Conservation (phyloP, 2,329 filamentous ascomycete species). For the Immersiporthe knoxdaviesiana region DNA sequence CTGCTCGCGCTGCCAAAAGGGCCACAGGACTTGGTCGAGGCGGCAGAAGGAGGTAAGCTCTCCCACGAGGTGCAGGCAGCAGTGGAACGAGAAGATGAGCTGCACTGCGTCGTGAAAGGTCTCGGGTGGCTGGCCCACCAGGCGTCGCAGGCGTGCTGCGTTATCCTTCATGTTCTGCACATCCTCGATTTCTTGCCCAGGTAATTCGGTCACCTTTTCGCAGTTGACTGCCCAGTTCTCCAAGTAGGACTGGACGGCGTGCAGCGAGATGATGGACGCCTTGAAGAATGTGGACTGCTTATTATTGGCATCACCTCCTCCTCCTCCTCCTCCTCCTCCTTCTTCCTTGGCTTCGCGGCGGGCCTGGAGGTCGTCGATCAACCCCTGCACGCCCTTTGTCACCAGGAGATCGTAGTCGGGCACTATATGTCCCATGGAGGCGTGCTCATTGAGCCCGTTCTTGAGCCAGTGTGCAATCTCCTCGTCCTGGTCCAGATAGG, state of each 20-base stretch:
- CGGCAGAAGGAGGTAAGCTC: conserved; percentile 24
- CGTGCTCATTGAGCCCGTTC: conserved; percentile 15
- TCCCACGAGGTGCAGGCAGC: conserved; percentile 25
- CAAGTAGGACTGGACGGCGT: conserved; percentile 7
- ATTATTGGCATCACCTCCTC: too few species aligned
- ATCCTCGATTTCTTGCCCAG: not conserved
- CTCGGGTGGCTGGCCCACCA: conserved; percentile 13
- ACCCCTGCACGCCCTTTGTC: conserved; percentile 2
- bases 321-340: too few species aligned
- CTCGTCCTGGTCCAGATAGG: conserved; percentile 22
- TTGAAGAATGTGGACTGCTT: not conserved
- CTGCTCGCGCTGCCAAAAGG: conserved; percentile 11
- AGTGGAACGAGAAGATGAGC: conserved; percentile 25
- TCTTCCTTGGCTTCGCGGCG: not conserved
- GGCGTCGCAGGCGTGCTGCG: conserved; percentile 11
- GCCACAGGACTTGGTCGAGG: conserved; percentile 24
- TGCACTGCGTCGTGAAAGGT: conserved; percentile 24
- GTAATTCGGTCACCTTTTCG: not conserved
- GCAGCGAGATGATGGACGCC: conserved; percentile 2
- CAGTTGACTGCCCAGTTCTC: conserved; percentile 9
- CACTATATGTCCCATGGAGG: conserved; percentile 22
- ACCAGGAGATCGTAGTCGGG: conserved; percentile 15
- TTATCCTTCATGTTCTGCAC: conserved; percentile 15
- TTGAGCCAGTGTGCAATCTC: conserved; percentile 14
- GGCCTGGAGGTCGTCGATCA: not conserved